Base-by-base conservation (phyloP, 208 protist genomes). In the Trypanosomatidae sp. region DNA sequence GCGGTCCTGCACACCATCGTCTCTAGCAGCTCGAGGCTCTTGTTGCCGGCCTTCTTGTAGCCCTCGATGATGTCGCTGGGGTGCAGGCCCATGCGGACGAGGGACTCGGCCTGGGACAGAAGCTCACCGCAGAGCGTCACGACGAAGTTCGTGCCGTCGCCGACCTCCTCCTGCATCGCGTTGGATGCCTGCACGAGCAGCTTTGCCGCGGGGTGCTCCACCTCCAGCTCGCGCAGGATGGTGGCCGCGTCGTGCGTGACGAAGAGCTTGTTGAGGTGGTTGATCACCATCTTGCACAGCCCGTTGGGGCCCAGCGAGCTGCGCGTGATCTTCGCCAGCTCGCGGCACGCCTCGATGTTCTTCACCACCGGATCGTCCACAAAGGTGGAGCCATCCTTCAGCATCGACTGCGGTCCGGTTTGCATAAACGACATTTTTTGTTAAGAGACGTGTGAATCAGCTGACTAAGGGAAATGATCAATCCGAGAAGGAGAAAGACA, bases 231-330 rank as follows among this genome's bases (percentile, higher is more conserved):
- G 53, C 95, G 93, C 28, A 99, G 85, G 62, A 99, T 99, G 10
- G 99, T 99, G n/a, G 99, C 98, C 13, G 99, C 98, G 86, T 99
- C 99, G 84, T 99, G 99, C 2, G 99, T 99, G 44, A 99, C 98
- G 84, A 99, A 99, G 8, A 99, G 84, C 90, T 99, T 99, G 74
- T 99, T 99, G 1, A 99, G 87, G 75, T 99, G 98, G 87, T 99
- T 99, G 72, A 99, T 98, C 30, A 99, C 94, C 92, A 99, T 99
- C 92, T 99, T 99, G 84, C 99, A 99, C 80, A 99, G 98, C 13
- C 98, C 99, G 77, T 99, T 99, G 15, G 99, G 99, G 28, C 99
- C 99, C 68, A 99, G 84, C 30, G 98, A 99, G 52, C 98, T 99
- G 65, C 97, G 90, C 4, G 97, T 99, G 66, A 99, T 98, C 55